Percentiles rank a stretch among this genome's conserved stretches.
Conservation (phyloP, 2,329 filamentous ascomycete genomes). For the Fusarium buharicum region DNA sequence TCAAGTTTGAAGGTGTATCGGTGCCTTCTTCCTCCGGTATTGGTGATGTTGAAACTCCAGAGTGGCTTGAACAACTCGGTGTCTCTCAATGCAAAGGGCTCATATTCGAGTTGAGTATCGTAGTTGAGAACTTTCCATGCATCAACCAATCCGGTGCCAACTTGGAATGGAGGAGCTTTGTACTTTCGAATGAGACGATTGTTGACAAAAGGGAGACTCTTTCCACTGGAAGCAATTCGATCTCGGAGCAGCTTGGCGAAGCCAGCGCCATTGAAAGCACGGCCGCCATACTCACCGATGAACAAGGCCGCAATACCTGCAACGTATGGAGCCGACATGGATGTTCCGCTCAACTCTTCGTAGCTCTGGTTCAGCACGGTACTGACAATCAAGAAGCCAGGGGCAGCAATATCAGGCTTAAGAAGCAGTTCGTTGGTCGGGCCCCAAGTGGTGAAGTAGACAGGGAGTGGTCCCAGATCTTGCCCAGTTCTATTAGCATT, state of each 20-base stretch:
- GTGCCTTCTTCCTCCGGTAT: conserved; percentile 53
- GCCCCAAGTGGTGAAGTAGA: conserved; percentile 62
- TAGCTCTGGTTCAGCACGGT: conserved; percentile 59
- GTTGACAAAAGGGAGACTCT: conserved; percentile 47
- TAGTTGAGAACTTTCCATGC: conserved; percentile 58
- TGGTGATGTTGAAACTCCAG: conserved; percentile 55
- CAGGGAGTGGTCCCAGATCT: conserved; percentile 50
- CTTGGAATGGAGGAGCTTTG: conserved; percentile 52
- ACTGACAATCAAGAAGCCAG: conserved; percentile 62
- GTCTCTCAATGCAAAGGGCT: conserved; percentile 61
- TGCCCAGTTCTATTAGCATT: conserved; percentile 46
- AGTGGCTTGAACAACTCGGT: conserved; percentile 54
- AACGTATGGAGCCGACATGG: conserved; percentile 66
- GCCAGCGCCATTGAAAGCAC: conserved; percentile 51
- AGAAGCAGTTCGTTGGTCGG: conserved; percentile 62
- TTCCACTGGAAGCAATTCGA: conserved; percentile 51
- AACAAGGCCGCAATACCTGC: conserved; percentile 62
- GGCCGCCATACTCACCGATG: conserved; percentile 55
- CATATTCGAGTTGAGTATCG: conserved; percentile 51
- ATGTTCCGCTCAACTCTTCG: conserved; percentile 62
- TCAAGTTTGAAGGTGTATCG: conserved; percentile 56
- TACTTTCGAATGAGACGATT: conserved; percentile 35
- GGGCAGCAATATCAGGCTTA: conserved; percentile 62
- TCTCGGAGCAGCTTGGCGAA: conserved; percentile 49
- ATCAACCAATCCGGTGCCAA: conserved; percentile 60